Evolutionary conservation across 768 basidiomycete species (phyloP).

Genomic region (Trametopsis cervina): DNA sequence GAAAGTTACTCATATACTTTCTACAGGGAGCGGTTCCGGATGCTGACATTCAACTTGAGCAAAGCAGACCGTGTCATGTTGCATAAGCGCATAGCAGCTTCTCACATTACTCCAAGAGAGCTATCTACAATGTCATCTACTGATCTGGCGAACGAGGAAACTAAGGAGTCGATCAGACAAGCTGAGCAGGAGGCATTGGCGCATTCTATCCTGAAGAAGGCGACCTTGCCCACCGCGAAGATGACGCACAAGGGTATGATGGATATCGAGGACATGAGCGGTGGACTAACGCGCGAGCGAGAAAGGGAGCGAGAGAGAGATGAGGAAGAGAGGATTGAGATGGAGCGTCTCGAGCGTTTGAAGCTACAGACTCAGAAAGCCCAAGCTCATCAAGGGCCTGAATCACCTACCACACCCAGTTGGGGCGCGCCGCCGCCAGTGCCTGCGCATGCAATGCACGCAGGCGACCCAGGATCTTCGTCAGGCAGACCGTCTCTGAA

Average conservation of each 20-base stretch:
- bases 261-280: conserved; percentile 78
- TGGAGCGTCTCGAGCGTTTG: conserved; percentile 60
- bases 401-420: conserved; percentile 40
- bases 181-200: conserved; percentile 79
- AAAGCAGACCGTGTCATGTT: conserved; percentile 74
- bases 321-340: conserved; percentile 51
- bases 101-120: conserved; percentile 58
- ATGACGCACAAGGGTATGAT: conserved; percentile 92
- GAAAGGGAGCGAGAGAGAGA: conserved; percentile 53
- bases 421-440: conserved; percentile 64
- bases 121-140: conserved; percentile 83
- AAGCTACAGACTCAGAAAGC: conserved; percentile 33
- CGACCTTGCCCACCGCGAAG: conserved; percentile 61
- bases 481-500: conserved; percentile 25
- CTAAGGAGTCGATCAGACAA: conserved; percentile 72
- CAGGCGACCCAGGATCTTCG: conserved; percentile 20
- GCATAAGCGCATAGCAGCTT: conserved; percentile 70
- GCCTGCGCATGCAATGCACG: conserved; percentile 38
- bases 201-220: conserved; percentile 77
- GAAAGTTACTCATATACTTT: not conserved
- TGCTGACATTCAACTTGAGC: conserved; percentile 82
- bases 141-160: conserved; percentile 84
- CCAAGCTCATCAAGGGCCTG: conserved; percentile 38
- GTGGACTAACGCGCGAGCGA: conserved; percentile 38
- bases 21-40: conserved; percentile 81